phyloP scores from a whole-genome alignment of 306 rosid species.

The Quercus ilex region DNA sequence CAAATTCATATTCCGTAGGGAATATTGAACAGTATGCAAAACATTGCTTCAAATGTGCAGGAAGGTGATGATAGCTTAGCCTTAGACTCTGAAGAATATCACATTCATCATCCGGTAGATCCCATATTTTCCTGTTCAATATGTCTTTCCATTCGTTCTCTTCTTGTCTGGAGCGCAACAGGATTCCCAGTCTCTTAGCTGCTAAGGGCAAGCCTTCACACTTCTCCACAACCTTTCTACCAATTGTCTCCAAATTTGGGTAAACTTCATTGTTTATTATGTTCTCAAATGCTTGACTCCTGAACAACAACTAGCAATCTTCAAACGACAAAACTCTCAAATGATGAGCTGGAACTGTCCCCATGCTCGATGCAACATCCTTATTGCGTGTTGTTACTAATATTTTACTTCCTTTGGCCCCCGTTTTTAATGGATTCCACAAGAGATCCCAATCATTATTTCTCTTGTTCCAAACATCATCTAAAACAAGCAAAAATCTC shows the following conservation, averaged over 20 bases:
- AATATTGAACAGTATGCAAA: constrained; percentile 28
- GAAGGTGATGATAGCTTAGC: constrained; percentile 32
- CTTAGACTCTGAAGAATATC: constrained; percentile 31
- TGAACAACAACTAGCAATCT: constrained; percentile 42
- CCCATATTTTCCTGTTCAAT: constrained; percentile 37
- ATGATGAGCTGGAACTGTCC: constrained; percentile 25
- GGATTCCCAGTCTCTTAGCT: constrained; percentile 36
- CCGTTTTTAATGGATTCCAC: constrained; percentile 31
- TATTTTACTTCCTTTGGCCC: constrained; percentile 44
- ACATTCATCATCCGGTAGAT: constrained; percentile 32
- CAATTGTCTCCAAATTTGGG: constrained; percentile 27
- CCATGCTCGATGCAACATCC: constrained; percentile 36
- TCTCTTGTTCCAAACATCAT: constrained; percentile 44
- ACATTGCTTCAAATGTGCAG: constrained; percentile 32
- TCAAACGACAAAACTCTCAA: constrained; percentile 27
- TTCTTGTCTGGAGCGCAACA: constrained; percentile 24
- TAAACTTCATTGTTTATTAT: not conserved
- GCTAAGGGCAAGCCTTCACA: constrained; percentile 53
- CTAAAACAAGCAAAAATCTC: constrained; percentile 44
- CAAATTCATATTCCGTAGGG: constrained; percentile 17
- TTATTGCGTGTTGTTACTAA: constrained; percentile 41
- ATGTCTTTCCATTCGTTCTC: constrained; percentile 41
- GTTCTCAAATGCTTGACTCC: constrained; percentile 34
- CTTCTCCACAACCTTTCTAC: constrained; percentile 28
- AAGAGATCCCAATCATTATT: constrained; percentile 43